Evolutionary conservation across 345 rosid genomes (phyloP).

Genomic region (Eucalyptus sp.): DNA sequence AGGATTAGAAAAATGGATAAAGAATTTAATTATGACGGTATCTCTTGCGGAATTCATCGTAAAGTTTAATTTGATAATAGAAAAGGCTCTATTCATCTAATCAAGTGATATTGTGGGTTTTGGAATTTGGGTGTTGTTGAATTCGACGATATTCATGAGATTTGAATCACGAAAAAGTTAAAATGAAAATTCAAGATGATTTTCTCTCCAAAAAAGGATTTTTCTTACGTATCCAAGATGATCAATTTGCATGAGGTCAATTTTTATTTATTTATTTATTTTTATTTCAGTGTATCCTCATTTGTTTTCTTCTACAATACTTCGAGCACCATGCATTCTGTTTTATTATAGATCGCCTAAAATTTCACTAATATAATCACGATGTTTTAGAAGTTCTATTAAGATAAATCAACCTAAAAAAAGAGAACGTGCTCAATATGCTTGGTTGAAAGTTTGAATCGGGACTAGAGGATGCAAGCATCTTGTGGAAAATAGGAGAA

Average conservation of each 20-base stretch:
- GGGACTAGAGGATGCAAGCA: background rate
- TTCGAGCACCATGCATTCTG: rapidly evolving
- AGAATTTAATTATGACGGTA: background rate
- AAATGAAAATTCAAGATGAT: background rate
- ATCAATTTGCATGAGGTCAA: too few species aligned
- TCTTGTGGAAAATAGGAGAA: background rate
- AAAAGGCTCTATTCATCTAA: rapidly evolving
- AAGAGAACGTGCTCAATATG: background rate
- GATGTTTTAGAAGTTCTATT: background rate
- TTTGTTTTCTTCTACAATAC: background rate
- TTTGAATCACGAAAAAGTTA: background rate
- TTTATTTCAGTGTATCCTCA: background rate
- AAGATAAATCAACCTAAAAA: background rate
- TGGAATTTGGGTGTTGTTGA: rapidly evolving
- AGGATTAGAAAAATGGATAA: background rate
- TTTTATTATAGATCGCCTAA: rapidly evolving
- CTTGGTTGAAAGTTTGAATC: background rate
- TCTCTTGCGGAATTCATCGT: rapidly evolving
- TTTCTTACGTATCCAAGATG: background rate
- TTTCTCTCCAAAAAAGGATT: background rate
- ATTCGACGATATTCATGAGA: background rate
- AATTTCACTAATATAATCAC: background rate
- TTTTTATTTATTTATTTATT: background rate
- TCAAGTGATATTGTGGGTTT: background rate
- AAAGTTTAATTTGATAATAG: background rate